These are phyloP conservation scores for Kwoniella europaea DNA, from an alignment of 768 basidiomycete species.

Conservation along the genomic window DNA sequence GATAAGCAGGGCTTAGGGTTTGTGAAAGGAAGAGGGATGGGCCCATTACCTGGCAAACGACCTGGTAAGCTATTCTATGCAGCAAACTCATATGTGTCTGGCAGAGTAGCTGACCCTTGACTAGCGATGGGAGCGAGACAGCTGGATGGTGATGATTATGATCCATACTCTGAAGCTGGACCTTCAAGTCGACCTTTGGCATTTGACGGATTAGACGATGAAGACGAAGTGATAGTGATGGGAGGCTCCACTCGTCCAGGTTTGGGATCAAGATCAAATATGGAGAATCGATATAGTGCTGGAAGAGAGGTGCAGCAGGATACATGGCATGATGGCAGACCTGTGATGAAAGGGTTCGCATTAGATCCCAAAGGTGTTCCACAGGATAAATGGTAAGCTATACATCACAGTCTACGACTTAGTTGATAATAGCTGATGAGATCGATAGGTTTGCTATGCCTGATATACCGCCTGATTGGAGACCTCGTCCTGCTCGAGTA, in stretches of 20 bases:
- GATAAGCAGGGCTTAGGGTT: slow-evolving; percentile 84
- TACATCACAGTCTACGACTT: not conserved
- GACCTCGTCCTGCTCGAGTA: slow-evolving; percentile 77
- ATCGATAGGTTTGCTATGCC: slow-evolving; percentile 78
- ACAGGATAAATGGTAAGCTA: slow-evolving; percentile 56
- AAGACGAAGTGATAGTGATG: slow-evolving; percentile 64
- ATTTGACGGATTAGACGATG: slow-evolving; percentile 64
- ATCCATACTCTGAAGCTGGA: slow-evolving; percentile 57
- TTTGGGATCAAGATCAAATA: slow-evolving; percentile 1
- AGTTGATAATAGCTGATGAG: slow-evolving; percentile 13
- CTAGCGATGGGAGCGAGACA: slow-evolving; percentile 22
- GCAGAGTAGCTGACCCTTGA: not conserved
- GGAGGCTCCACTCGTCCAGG: slow-evolving; percentile 33
- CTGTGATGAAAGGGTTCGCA: slow-evolving; percentile 75
- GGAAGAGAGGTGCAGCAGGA: slow-evolving; percentile 38
- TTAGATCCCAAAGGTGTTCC: slow-evolving; percentile 61
- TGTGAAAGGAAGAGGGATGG: slow-evolving; percentile 62
- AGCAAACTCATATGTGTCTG: too few relatives aligned
- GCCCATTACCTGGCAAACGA: slow-evolving; percentile 31
- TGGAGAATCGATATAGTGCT: not conserved
- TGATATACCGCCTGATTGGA: slow-evolving; percentile 82
- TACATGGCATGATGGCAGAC: slow-evolving; percentile 74
- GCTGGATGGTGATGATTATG: slow-evolving; percentile 89
- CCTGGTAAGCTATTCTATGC: too few relatives aligned
- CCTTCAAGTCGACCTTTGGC: slow-evolving; percentile 33